A percentile compares a stretch with the other conserved stretches of the same genome.
These are phyloP conservation scores for Seiridium unicorne DNA, from an alignment of 2,329 filamentous ascomycete species.

Conservation along the genomic window DNA sequence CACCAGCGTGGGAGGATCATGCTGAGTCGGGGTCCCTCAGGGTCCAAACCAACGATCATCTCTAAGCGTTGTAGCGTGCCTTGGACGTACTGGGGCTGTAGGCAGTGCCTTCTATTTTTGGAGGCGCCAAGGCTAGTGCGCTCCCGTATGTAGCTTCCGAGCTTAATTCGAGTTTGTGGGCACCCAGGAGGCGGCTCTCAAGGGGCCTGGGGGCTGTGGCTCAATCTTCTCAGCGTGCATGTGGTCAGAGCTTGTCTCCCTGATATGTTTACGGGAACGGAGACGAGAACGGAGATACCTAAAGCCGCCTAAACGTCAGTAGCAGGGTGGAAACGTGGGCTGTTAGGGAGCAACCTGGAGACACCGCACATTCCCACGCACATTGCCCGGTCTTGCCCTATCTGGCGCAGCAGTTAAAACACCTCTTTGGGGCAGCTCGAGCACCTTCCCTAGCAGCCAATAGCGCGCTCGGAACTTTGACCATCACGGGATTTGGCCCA, in stretches of 20 bases:
- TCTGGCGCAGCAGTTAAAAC: not conserved
- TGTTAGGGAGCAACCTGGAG: not conserved
- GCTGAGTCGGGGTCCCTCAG: not conserved
- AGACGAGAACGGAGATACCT: not conserved
- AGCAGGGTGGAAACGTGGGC: not conserved
- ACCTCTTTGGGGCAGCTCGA: not conserved
- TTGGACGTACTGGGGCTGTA: not conserved
- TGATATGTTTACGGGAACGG: not conserved
- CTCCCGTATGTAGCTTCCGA: not conserved
- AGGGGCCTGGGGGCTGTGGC: not conserved
- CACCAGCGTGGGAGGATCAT: no score
- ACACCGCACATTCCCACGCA: not conserved
- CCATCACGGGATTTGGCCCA: not conserved
- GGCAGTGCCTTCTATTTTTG: slow-evolving; percentile 1
- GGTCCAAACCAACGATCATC: not conserved
- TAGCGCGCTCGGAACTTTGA: not conserved
- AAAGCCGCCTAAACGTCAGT: not conserved
- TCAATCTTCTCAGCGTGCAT: not conserved
- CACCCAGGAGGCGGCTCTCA: not conserved
- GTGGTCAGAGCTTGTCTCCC: not conserved
- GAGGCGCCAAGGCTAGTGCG: not conserved
- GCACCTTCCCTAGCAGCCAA: slow-evolving; percentile 6
- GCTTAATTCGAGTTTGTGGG: not conserved
- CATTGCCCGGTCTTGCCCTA: not conserved
- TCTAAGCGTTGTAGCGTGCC: not conserved